phyloP scores from a whole-genome alignment of 768 basidiomycete species.

The Piloderma croceum region DNA sequence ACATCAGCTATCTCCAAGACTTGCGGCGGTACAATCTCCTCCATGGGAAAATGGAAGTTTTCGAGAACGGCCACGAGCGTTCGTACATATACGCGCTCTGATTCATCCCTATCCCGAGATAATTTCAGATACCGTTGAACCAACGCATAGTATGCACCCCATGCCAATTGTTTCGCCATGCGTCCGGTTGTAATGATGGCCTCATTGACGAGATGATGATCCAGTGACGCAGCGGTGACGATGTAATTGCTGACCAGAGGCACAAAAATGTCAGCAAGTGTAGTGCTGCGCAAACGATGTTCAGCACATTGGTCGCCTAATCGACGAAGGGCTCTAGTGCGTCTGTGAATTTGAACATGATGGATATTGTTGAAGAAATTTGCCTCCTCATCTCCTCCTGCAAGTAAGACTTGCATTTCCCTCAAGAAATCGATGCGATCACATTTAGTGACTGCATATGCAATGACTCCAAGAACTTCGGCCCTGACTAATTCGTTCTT shows the following conservation, averaged over 20 bases:
- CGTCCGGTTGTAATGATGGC: conserved; percentile 76
- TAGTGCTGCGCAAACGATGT: conserved; percentile 59
- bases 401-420: conserved; percentile 79
- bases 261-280: conserved; percentile 75
- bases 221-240: conserved; percentile 44
- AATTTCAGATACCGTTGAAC: conserved; percentile 79
- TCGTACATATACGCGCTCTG: conserved; percentile 80
- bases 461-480: conserved; percentile 76
- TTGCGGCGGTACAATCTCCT: conserved; percentile 48
- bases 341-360: conserved; percentile 89
- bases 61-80: conserved; percentile 80
- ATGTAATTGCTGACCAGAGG: conserved; percentile 85
- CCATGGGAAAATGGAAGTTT: conserved; percentile 88
- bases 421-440: conserved; percentile 52
- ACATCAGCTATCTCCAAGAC: conserved; percentile 22
- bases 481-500: conserved; percentile 83
- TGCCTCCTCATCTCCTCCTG: conserved; percentile 87
- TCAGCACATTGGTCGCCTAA: conserved; percentile 72
- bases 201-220: conserved; percentile 88
- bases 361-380: conserved; percentile 96
- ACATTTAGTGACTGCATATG: conserved; percentile 66
- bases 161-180: conserved; percentile 70
- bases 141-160: conserved; percentile 78
- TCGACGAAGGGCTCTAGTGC: conserved; percentile 80
- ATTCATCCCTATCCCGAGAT: conserved; percentile 58